Evolutionary conservation across 345 rosid genomes (phyloP).

Genomic region (Eucalyptus marginata): DNA sequence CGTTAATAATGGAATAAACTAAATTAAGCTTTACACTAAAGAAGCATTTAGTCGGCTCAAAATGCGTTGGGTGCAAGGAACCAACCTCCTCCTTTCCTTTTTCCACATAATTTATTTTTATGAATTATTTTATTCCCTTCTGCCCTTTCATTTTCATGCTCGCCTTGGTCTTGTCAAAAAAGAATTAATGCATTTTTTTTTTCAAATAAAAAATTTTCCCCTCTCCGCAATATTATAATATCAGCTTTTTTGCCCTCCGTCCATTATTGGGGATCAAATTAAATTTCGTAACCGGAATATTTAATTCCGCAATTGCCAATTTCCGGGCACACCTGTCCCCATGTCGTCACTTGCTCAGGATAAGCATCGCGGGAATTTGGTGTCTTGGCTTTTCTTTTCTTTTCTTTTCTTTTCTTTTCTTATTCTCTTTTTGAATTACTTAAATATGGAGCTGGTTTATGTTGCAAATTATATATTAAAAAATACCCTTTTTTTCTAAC

Average conservation of each 20-base stretch:
- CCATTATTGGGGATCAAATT: neutral
- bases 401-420: neutral
- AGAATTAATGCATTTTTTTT: neutral
- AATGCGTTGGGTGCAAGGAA: conserved; percentile 47
- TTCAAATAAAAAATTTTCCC: neutral
- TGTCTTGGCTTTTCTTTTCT: neutral
- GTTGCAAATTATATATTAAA: neutral
- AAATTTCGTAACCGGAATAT: neutral
- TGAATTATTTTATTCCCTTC: neutral
- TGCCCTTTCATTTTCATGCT: conserved; percentile 14
- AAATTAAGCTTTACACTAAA: neutral
- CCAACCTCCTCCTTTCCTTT: conserved; percentile 36
- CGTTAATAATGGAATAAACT: neutral
- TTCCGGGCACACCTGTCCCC: neutral
- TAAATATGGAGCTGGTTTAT: neutral
- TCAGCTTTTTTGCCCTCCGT: neutral
- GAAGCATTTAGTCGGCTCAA: neutral
- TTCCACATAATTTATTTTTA: neutral
- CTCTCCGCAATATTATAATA: neutral
- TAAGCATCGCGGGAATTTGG: neutral
- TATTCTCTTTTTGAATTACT: neutral
- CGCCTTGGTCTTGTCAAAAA: conserved; percentile 14
- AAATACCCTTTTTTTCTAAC: neutral
- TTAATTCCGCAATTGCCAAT: neutral
- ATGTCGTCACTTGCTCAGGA: neutral